Percentiles rank a stretch among this genome's conserved stretches.
Evolutionary conservation across 441 rosid genomes (phyloP).

Genomic region (Gossypium gossypioides): DNA sequence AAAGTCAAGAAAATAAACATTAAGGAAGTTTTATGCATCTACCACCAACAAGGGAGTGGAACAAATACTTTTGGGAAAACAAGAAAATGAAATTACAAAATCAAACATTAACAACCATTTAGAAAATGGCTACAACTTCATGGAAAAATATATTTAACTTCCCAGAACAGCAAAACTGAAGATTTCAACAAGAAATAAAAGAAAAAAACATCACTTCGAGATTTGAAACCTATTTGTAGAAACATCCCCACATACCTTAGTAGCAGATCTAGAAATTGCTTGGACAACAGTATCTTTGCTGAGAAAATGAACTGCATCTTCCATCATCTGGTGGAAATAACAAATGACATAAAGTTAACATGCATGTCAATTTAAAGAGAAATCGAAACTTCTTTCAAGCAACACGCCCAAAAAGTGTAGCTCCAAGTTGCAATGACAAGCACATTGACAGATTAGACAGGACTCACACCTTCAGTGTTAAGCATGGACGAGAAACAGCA

Average conservation of each 20-base stretch:
- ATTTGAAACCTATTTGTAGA: background rate
- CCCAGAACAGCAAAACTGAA: background rate
- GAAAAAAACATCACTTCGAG: background rate
- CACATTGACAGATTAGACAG: conserved; percentile 8
- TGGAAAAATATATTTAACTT: background rate
- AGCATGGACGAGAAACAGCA: conserved; percentile 99
- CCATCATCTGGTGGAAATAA: conserved; percentile 74
- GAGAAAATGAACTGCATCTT: conserved; percentile 97
- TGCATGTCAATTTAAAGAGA: background rate
- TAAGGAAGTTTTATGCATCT: background rate
- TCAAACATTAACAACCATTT: background rate
- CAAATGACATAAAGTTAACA: conserved; percentile 12
- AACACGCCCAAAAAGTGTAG: background rate
- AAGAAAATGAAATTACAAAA: conserved; percentile 3
- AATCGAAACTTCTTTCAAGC: background rate
- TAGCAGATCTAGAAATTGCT: conserved; percentile 96
- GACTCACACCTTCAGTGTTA: conserved; percentile 73
- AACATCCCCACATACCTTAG: conserved; percentile 58
- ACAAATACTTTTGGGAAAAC: background rate
- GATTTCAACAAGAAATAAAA: background rate
- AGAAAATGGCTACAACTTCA: background rate
- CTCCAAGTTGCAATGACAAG: conserved; percentile 7
- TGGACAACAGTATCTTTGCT: conserved; percentile 95
- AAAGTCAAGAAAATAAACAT: background rate
- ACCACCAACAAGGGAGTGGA: background rate